Evolutionary conservation across 2,329 filamentous ascomycete species (phyloP).

Genomic region (Botrytis galanthina): DNA sequence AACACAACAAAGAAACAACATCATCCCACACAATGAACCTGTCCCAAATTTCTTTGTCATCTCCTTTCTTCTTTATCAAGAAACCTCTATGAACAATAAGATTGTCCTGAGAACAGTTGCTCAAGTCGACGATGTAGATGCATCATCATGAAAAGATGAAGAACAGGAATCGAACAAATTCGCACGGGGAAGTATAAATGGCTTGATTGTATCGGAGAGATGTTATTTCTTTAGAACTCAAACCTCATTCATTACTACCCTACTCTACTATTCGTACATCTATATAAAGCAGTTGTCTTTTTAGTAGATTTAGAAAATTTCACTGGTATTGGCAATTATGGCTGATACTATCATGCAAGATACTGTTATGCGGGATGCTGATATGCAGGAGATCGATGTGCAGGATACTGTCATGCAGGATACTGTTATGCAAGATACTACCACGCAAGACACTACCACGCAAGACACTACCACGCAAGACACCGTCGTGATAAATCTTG

Average conservation of each 20-base stretch:
- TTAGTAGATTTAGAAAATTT: neutral
- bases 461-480: neutral
- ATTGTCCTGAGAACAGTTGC: neutral
- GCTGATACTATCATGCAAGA: neutral
- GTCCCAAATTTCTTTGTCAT: neutral
- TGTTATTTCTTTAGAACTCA: neutral
- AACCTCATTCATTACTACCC: neutral
- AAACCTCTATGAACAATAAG: neutral
- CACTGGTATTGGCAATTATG: neutral
- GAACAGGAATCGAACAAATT: neutral
- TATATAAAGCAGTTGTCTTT: neutral
- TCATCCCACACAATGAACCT: neutral
- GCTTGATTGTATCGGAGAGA: neutral
- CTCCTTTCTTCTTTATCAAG: neutral
- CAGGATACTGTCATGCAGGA: neutral
- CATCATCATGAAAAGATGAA: neutral
- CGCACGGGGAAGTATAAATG: neutral
- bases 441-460: neutral
- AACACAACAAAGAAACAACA: neutral
- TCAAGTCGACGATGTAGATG: neutral
- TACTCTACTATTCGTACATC: neutral
- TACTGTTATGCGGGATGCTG: neutral
- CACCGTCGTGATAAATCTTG: too few relatives aligned
- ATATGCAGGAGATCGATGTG: neutral
- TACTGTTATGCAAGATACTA: too few relatives aligned